phyloP scores from a whole-genome alignment of 192 early-diverging fungal species.

The Umbelopsis vinacea region DNA sequence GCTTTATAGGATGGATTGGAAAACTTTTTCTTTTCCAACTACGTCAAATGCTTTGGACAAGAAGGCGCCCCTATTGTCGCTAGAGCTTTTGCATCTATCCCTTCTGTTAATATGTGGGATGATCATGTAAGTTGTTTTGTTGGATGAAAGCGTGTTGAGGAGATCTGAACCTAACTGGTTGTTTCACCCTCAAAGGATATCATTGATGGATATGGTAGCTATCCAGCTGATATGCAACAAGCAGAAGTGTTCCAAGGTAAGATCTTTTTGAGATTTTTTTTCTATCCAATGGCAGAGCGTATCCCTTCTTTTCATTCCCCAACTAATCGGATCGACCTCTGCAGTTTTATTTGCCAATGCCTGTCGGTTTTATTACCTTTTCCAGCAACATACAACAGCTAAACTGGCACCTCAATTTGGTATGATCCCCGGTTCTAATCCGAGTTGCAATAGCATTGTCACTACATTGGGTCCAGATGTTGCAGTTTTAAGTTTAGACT shows the following conservation, averaged over 20 bases:
- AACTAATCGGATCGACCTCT: not conserved
- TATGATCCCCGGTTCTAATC: constrained; percentile 46
- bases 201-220: constrained; percentile 86
- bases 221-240: constrained; percentile 73
- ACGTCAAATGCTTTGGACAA: constrained; percentile 35
- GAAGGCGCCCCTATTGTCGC: constrained; percentile 45
- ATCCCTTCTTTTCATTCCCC: not conserved
- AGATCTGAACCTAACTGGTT: not conserved
- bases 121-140: constrained; percentile 63
- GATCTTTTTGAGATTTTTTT: not conserved
- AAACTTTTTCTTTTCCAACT: constrained; percentile 40
- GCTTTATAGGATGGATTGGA: constrained; percentile 28
- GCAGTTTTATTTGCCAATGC: constrained; percentile 67
- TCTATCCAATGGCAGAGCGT: not conserved
- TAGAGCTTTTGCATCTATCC: constrained; percentile 76
- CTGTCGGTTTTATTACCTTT: constrained; percentile 78
- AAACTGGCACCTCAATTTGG: constrained; percentile 59
- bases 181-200: constrained; percentile 49
- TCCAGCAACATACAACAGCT: constrained; percentile 81
- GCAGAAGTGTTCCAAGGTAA: constrained; percentile 74
- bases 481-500: constrained; percentile 70
- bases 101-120: constrained; percentile 79
- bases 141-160: not conserved
- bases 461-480: constrained; percentile 70
- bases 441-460: constrained; percentile 61